Evolutionary conservation across 345 rosid genomes (phyloP).

Genomic region (Euclidium syriacum): DNA sequence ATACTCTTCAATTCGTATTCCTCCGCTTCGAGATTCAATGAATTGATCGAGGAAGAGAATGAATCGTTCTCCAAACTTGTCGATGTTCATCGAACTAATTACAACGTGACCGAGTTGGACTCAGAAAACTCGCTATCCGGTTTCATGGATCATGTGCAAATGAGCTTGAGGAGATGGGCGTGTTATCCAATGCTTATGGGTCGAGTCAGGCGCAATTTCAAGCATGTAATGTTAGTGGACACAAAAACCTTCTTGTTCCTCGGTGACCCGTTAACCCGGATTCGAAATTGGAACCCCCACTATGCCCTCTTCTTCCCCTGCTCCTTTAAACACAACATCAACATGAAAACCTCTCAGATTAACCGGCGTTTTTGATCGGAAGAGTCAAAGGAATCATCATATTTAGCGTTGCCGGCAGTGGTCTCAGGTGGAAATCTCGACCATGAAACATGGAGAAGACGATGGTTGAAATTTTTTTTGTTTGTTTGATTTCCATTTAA

Average conservation of each 20-base stretch:
- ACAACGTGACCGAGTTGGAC: constrained; percentile 62
- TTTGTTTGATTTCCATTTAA: no score
- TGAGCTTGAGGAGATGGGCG: constrained; percentile 79
- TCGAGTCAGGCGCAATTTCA: constrained; percentile 68
- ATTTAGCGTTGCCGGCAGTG: no score
- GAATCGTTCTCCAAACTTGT: constrained; percentile 60
- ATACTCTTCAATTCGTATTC: constrained; percentile 44
- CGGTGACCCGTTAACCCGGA: constrained; percentile 68
- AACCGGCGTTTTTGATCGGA: constrained; percentile 65
- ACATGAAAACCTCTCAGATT: constrained; percentile 37
- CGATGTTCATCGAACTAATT: constrained; percentile 11
- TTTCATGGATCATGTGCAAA: constrained; percentile 62
- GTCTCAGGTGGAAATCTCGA: no score
- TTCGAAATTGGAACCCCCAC: constrained; percentile 55
- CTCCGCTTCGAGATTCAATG: constrained; percentile 24
- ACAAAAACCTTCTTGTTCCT: constrained; percentile 43
- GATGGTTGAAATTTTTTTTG: no score
- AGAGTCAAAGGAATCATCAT: constrained; percentile 67
- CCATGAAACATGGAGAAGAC: no score
- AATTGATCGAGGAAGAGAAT: constrained; percentile 56
- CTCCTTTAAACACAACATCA: constrained; percentile 32
- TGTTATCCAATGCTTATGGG: constrained; percentile 88
- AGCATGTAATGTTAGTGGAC: constrained; percentile 64
- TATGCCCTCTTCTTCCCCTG: constrained; percentile 41
- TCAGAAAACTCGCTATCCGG: constrained; percentile 86